Percentiles rank a stretch among this genome's conserved stretches.
Conservation (phyloP, 805 yeast genomes). For the Ogataea ganodermae region DNA sequence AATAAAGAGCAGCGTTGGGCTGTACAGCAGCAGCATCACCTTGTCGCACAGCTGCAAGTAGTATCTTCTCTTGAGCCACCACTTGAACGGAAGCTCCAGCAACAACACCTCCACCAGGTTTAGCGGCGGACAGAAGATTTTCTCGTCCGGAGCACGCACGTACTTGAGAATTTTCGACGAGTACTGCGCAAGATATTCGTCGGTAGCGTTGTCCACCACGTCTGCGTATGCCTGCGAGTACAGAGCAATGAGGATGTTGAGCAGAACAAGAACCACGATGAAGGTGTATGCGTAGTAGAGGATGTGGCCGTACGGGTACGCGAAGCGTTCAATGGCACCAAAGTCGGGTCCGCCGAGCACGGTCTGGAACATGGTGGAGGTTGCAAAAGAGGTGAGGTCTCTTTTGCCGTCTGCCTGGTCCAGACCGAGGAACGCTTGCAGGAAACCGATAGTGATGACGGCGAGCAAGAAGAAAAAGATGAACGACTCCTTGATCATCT, state of each 20-base stretch:
- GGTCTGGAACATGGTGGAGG: conserved; percentile 67
- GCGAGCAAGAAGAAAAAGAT: conserved; percentile 74
- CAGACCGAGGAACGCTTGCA: conserved; percentile 84
- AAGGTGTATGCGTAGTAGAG: conserved; percentile 78
- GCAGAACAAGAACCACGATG: conserved; percentile 68
- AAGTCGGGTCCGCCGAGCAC: conserved; percentile 77
- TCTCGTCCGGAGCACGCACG: conserved; percentile 85
- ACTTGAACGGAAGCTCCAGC: conserved; percentile 45
- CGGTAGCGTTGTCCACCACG: conserved; percentile 79
- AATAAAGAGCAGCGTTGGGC: conserved; percentile 64
- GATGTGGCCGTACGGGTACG: conserved; percentile 83
- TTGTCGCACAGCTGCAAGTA: conserved; percentile 47
- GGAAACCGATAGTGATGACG: conserved; percentile 74
- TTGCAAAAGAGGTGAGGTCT: conserved; percentile 67
- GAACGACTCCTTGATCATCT: conserved; percentile 86
- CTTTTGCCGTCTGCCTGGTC: conserved; percentile 86
- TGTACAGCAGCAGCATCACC: conserved; percentile 65
- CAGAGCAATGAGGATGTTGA: conserved; percentile 82
- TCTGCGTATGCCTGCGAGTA: conserved; percentile 82
- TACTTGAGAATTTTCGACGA: conserved; percentile 83
- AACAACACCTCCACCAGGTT: conserved; percentile 67
- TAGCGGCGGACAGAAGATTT: conserved; percentile 83
- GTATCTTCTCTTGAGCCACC: conserved; percentile 36
- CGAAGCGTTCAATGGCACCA: conserved; percentile 66
- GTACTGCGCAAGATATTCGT: conserved; percentile 81